Conservation (phyloP, 306 rosid species). For the Quercus engelmannii region DNA sequence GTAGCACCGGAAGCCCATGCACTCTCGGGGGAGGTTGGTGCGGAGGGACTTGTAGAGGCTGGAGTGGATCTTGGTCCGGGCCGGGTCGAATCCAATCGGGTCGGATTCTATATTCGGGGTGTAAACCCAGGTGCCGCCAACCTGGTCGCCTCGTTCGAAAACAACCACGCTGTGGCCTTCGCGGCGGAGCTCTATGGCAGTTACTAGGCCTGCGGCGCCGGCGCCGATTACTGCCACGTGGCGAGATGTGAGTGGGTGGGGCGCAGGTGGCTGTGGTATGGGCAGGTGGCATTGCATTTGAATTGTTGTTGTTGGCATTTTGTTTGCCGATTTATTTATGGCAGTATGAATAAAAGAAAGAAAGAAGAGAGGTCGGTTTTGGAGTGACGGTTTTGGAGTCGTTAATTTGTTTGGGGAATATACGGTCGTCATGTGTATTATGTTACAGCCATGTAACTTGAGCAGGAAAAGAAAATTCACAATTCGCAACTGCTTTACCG, state of each 20-base stretch:
- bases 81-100: conserved; percentile 46
- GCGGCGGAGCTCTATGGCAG: conserved; percentile 68
- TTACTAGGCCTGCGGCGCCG: conserved; percentile 56
- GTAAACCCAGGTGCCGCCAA: conserved; percentile 77
- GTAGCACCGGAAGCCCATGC: conserved; percentile 64
- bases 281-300: too few relatives aligned
- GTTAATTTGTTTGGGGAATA: too few relatives aligned
- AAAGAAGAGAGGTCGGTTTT: too few relatives aligned
- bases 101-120: conserved; percentile 55
- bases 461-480: too few relatives aligned
- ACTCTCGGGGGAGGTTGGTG: conserved; percentile 71
- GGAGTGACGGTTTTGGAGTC: too few relatives aligned
- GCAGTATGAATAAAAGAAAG: too few relatives aligned
- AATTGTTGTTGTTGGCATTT: too few relatives aligned
- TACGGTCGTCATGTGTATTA: too few relatives aligned
- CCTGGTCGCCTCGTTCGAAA: conserved; percentile 47
- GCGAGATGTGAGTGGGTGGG: conserved; percentile 4
- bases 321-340: too few relatives aligned
- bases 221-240: conserved; percentile 79
- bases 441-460: too few relatives aligned
- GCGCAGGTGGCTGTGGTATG: too few relatives aligned
- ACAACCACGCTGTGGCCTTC: conserved; percentile 64
- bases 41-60: conserved; percentile 77
- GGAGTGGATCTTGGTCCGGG: conserved; percentile 40
- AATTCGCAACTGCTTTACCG: too few relatives aligned